Base-by-base conservation (phyloP, 371 early-diverging fungal genomes). In the Circinella umbellata region DNA sequence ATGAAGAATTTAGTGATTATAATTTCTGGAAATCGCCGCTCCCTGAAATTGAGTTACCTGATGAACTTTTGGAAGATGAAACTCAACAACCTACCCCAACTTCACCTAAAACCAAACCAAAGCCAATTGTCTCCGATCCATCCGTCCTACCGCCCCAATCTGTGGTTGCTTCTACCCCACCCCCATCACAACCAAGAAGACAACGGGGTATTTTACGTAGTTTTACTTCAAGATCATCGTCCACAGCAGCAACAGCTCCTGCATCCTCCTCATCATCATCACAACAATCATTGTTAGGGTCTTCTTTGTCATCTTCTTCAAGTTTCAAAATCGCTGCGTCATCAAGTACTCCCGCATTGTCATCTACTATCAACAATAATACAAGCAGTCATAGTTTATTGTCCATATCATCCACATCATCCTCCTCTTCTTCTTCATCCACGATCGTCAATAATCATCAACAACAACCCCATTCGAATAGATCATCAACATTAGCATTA, bases 1-100 rank as follows among this genome's bases (percentile, higher is more conserved):
- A 85, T 9, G 84, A 83, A 15, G 92, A 91, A 63, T 96, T 78
- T 76, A 93, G 89, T 72, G 95, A 96, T 76, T 95, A 88, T 86
- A 89, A 92, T 68, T 96, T 80, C 73, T 96, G 96, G 96, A 87
- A 88, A 68, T 68, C 73, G 1, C 68, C 81, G 0, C 37, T 90
- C 51, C 85, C 87, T 0, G 71, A 75, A 5, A 76, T 88, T n/a
- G 87, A 87, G 14, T 67, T 85, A 4, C 86, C 85, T 34, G 54
- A 49, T n/a, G 77, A 81, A 54, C 42, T 42, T 42, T 42, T 42
- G 42, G 42, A 42, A 11, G 42, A 42, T 42, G 51, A 46, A 39
- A 57, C 39, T 17, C 34, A 34, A 37, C 34, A 42, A 42, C 11
- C 71, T 13, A 49, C 70, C 37, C 72, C 69, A 69, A 42, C 68